phyloP scores from a whole-genome alignment of 306 rosid genomes.

The Mucuna pruriens region DNA sequence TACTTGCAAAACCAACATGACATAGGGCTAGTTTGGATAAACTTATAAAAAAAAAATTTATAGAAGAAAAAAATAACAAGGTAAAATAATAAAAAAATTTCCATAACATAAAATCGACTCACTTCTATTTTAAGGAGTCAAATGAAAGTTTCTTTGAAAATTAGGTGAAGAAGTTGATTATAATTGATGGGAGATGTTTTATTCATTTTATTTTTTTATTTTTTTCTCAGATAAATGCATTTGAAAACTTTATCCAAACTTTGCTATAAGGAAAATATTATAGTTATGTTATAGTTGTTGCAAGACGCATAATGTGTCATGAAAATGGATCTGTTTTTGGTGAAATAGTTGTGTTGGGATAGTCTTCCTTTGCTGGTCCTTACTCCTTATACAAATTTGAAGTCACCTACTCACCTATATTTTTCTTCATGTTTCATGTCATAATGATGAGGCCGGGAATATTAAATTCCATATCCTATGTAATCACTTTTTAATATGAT shows the following conservation, averaged over 20 bases:
- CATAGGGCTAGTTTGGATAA: no score
- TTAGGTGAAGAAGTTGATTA: no score
- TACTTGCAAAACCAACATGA: neutral
- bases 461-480: neutral
- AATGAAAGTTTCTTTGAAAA: no score
- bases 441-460: neutral
- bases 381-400: neutral
- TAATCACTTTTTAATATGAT: neutral
- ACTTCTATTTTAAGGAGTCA: no score
- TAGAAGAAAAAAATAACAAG: neutral
- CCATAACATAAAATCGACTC: no score
- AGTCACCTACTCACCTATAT: neutral
- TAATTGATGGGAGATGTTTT: no score
- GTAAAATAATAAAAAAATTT: neutral
- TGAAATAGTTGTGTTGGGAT: neutral
- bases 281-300: neutral
- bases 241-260: neutral
- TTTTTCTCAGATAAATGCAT: no score
- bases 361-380: neutral
- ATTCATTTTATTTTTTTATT: no score
- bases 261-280: neutral
- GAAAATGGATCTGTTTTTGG: neutral
- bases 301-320: neutral
- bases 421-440: neutral
- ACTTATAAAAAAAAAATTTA: no score